Evolutionary conservation across 2,329 filamentous ascomycete species (phyloP), one percentile per base, ranked within the genome.

Genomic region (Cercospora berteroae): DNA sequence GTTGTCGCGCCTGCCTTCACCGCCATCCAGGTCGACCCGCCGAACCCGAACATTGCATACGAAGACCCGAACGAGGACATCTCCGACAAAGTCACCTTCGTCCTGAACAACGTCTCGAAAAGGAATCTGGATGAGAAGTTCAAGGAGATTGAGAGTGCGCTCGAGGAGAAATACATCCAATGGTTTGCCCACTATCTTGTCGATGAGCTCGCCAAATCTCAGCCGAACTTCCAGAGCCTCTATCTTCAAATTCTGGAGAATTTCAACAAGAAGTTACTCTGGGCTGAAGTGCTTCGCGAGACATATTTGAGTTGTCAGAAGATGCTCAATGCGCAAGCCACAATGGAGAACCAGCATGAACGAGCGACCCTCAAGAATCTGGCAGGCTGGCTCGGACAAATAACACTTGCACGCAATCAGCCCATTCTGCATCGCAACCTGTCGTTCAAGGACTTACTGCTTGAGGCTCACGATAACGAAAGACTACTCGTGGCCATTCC

Each of bases 171-270:
- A 72, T 90, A 97, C 77, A 91, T 96, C 75, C 93, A 96, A 76
- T 99, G 95, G 95, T 99, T 99, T 76, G 95, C 96, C 6, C 89
- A 89, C 58, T 96, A 98, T 76, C 84, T 99, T 9, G 95, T 99
- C 2, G 94, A 97, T 76, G 92, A 97, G 77, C 92, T 96, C 56
- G 96, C 94, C 33, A 98, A 97, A 80, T 90, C 97, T 83, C 94
- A 99, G 77, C 94, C 94, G 5, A 99, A 99, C 79, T 98, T 96
- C 76, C 95, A 99, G 74, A 87, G 91, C 67, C 87, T 99, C 23
- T 99, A 99, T 77, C 86, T 98, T 60, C 92, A 97, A 74, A 86
- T 99, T 61, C 86, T 99, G 68, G 90, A 90, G 65, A 87, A 93
- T 36, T 92, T 98, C 73, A 87, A 92, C 72, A 89, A 95, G 77